Evolutionary conservation across 441 rosid genomes (phyloP), one percentile per base, ranked within the genome.

Genomic region (Bruguiera hainesii): DNA sequence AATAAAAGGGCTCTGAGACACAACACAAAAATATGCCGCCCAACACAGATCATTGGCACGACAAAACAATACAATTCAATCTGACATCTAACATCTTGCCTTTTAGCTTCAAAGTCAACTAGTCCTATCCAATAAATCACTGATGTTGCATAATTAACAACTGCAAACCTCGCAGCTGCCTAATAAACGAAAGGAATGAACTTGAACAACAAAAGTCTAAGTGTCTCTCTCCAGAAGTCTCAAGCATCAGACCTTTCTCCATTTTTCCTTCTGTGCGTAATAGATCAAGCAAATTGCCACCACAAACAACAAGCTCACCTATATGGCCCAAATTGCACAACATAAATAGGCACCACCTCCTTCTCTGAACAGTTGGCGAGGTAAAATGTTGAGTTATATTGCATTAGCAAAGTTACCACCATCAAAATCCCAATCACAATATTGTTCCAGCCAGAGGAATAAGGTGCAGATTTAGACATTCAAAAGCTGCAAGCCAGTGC

Each of bases 401-500:
- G 96, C 86, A 86, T 80, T 61, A 87, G 78, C 82, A 84, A 64
- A 57, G 90, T 81, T 62, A 66, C 37, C 65, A 82, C 56, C 66
- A 87, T 86, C 83, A 89, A 66, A 73, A 85, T 50, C 96, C 97
- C 89, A 63, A 90, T 73, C 67, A 83, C 90, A 20, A 75, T 74
- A 78, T 84, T 87, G 73, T 75, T 77, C 96, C 87, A 87, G 49
- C 92, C 88, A 23, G 20, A 20, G 96, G 86, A 63, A 87, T 75
- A 31, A 70, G 84, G 62, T 93, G 98, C 61, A 93, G 82, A 75
- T 90, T 96, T 1, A 87, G 97, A 49, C 89, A 96, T 86, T 90
- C 97, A 61, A 90, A 87, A 51, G 96, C 94, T 4, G 94, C 96
- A 68, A 93, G 75, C 96, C 93, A 90, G 53, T 90, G 96, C 48